phyloP scores from a whole-genome alignment of 805 yeast species.

The Monosporozyma unispora region DNA sequence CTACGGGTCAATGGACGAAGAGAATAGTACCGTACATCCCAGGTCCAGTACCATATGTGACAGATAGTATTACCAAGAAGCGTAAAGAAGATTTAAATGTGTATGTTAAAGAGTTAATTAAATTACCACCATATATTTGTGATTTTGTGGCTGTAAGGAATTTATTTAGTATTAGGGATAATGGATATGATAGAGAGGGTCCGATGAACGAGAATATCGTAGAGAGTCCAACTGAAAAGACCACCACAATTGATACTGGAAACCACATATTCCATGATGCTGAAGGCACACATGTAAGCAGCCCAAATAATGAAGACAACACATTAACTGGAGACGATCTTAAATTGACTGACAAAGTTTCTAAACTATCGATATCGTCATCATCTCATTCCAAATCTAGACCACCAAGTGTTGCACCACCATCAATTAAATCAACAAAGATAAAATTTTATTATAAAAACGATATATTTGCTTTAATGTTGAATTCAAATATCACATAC shows the following conservation, averaged over 20 bases:
- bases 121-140: slow-evolving; percentile 70
- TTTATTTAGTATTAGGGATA: slow-evolving; percentile 50
- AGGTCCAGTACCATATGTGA: slow-evolving; percentile 88
- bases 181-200: slow-evolving; percentile 29
- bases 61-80: slow-evolving; percentile 57
- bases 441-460: slow-evolving; percentile 71
- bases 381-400: slow-evolving; percentile 18
- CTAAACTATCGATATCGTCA: slow-evolving; percentile 18
- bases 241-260: slow-evolving; percentile 9
- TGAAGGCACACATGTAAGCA: neutral
- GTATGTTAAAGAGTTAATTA: slow-evolving; percentile 50
- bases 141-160: slow-evolving; percentile 56
- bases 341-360: slow-evolving; percentile 21
- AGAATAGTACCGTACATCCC: slow-evolving; percentile 90
- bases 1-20: slow-evolving; percentile 51
- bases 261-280: neutral
- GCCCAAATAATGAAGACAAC: slow-evolving; percentile 11
- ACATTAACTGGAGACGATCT: slow-evolving; percentile 29
- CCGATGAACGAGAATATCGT: slow-evolving; percentile 3
- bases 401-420: slow-evolving; percentile 23
- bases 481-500: slow-evolving; percentile 40
- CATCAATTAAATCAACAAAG: slow-evolving; percentile 34
- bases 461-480: slow-evolving; percentile 66
- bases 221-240: slow-evolving; percentile 2
- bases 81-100: slow-evolving; percentile 47